Evolutionary conservation across 495 filamentous ascomycete genomes (phyloP).

Genomic region (Jackrogersella multiformis): DNA sequence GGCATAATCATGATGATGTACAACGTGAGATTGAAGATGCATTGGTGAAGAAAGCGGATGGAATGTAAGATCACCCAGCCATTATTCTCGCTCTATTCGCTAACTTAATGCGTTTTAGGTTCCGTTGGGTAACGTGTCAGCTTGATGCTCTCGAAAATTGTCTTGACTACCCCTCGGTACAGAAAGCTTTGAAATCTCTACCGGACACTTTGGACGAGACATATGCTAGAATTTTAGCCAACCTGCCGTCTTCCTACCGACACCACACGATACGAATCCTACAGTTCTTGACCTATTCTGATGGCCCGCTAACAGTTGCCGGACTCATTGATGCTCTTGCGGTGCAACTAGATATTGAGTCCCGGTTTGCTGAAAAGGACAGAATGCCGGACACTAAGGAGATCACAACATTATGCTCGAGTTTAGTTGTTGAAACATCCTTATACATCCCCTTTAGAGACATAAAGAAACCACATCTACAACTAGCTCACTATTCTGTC

Average conservation of each 20-base stretch:
- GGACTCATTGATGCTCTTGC: constrained; percentile 46
- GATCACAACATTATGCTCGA: constrained; percentile 41
- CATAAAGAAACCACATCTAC: constrained; percentile 14
- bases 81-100: neutral
- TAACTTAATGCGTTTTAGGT: constrained; percentile 46
- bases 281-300: constrained; percentile 45
- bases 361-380: constrained; percentile 34
- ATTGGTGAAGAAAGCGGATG: constrained; percentile 45
- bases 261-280: constrained; percentile 42
- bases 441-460: too few relatives aligned
- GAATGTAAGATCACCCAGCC: constrained; percentile 47
- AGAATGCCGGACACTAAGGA: constrained; percentile 41
- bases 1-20: too few relatives aligned
- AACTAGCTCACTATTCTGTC: constrained; percentile 54
- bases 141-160: constrained; percentile 48
- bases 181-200: constrained; percentile 39
- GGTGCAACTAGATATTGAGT: constrained; percentile 18
- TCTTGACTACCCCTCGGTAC: constrained; percentile 31
- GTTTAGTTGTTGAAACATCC: constrained; percentile 25
- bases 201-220: constrained; percentile 52
- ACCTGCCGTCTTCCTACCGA: constrained; percentile 26
- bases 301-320: constrained; percentile 40
- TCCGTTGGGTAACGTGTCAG: constrained; percentile 55
- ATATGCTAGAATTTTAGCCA: constrained; percentile 49
- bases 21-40: constrained; percentile 44